Base-by-base conservation (phyloP, 306 rosid genomes). In the Sesbania bispinosa region DNA sequence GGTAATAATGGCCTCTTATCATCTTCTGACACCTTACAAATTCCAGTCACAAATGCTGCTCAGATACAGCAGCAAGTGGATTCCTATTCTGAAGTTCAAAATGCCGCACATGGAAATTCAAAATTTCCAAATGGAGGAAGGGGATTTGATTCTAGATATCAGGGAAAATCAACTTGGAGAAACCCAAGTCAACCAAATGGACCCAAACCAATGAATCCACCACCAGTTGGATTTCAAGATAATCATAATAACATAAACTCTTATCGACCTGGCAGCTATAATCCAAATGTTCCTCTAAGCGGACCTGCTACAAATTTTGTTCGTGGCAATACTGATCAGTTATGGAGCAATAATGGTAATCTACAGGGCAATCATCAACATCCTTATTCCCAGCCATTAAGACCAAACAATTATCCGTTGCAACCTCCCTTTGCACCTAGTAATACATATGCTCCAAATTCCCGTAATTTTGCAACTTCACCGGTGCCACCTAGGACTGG, bases 151-250 rank as follows among this genome's bases (percentile, higher is more conserved):
- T 27, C 83, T 41, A 87, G 85, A 67, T 42, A 13, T 67, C 90
- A 80, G 77, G 93, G 89, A 35, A 88, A 81, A 71, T 0, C 7
- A 5, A 41, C 0, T 52, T 74, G 85, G 90, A 93, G 87, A 86
- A 72, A 26, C 77, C 50, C 67, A 1, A 82, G 71, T 79, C 91
- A 88, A 77, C 76, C 80, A 52, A 80, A 66, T 69, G 59, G 77
- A 43, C 73, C 85, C 3, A 84, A 76, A 75, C 38, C 74, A 20
- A 73, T 76, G 73, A 86, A 77, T 70, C 57, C 75, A 74, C 88
- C 67, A 30, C 89, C 88, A 3, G 79, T 67, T 62, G 79, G 84
- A 29, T 29, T n/a, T 62, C 92, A 78, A 80, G 89, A 89, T 50
- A 80, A 76, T 76, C 81, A 69, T 76, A 82, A 54, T 42, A 76